Conservation (phyloP, 192 early-diverging fungal genomes). For the Podila clonocystis region DNA sequence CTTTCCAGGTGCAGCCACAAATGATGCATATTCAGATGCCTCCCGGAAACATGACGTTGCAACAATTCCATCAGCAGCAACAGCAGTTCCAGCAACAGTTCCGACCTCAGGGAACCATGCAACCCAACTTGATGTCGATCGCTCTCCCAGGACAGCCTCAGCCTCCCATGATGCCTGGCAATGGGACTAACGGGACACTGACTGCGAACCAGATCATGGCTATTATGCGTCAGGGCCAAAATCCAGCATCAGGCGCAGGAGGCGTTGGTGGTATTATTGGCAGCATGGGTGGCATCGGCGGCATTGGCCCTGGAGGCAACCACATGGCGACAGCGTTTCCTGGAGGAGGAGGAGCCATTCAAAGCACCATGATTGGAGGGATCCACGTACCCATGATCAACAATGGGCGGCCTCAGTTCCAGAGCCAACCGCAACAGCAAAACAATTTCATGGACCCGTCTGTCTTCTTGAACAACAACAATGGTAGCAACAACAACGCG, state of each 20-base stretch:
- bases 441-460: slow-evolving; percentile 31
- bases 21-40: not conserved
- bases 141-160: slow-evolving; percentile 21
- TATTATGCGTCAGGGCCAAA: slow-evolving; percentile 18
- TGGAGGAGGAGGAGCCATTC: not conserved
- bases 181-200: not conserved
- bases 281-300: not conserved
- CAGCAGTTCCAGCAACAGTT: slow-evolving; percentile 4
- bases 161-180: not conserved
- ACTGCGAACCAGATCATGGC: slow-evolving; percentile 24
- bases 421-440: slow-evolving; percentile 15
- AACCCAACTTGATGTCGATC: slow-evolving; percentile 15
- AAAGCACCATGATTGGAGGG: slow-evolving; percentile 19
- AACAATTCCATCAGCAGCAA: not conserved
- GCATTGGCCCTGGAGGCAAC: not conserved
- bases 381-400: slow-evolving; percentile 30
- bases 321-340: not conserved
- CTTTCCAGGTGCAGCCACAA: not conserved
- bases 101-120: not conserved
- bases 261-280: not conserved
- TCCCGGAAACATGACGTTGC: not conserved
- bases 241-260: not conserved
- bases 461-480: slow-evolving; percentile 26
- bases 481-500: not conserved
- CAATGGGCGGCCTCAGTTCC: slow-evolving; percentile 6